A percentile compares a stretch with the other conserved stretches of the same genome.
Evolutionary conservation across 352 stramenopile genomes (phyloP).

Genomic region (Phytophthora ohioensis): DNA sequence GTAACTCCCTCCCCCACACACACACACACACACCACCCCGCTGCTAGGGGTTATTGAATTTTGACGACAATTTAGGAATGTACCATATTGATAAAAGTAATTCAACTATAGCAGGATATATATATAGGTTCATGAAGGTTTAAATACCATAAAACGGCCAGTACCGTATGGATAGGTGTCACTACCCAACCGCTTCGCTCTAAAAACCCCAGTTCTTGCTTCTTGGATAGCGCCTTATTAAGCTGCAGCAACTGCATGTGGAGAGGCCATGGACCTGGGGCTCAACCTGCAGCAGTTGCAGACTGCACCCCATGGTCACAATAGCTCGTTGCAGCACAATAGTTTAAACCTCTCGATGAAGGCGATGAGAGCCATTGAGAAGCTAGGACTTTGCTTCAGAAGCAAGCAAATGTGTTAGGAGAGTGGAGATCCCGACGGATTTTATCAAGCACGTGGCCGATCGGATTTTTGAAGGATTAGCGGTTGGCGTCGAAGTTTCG

Average conservation of each 20-base stretch:
- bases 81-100: no score
- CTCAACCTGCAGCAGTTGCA: slow-evolving; percentile 18
- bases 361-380: slow-evolving; percentile 24
- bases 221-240: not conserved
- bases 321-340: not conserved
- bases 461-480: slow-evolving; percentile 41
- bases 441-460: slow-evolving; percentile 23
- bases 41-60: no score
- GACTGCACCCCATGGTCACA: not conserved
- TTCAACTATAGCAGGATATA: no score
- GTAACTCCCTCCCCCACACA: no score
- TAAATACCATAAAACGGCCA: no score
- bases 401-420: slow-evolving; percentile 15
- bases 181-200: no score
- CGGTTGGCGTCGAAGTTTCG: slow-evolving; percentile 35
- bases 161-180: no score
- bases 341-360: not conserved
- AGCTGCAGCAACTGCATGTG: slow-evolving; percentile 11
- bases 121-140: no score
- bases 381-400: slow-evolving; percentile 13
- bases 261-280: slow-evolving; percentile 5
- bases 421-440: slow-evolving; percentile 25
- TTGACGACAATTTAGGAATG: no score
- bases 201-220: no score
- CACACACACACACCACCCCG: no score